Evolutionary conservation across 495 filamentous ascomycete species (phyloP).

Genomic region (Annulohypoxylon stygium): DNA sequence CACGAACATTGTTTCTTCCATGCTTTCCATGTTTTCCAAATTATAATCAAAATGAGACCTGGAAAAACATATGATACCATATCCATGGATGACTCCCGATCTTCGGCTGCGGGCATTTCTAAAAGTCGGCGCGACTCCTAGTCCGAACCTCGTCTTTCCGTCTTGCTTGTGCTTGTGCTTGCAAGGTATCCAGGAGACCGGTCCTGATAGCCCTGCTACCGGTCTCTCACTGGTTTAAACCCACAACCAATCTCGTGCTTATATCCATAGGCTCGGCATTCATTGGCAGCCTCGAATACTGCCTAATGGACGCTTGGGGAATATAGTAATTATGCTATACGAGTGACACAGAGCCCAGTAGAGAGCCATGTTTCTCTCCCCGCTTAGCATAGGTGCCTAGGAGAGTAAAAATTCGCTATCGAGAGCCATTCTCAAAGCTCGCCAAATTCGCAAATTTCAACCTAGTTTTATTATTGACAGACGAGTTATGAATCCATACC

Average conservation of each 20-base stretch:
- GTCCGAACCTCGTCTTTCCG: conserved; percentile 28
- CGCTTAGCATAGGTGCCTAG: conserved; percentile 5
- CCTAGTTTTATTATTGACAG: conserved; percentile 31
- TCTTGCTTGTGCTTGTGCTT: conserved; percentile 8
- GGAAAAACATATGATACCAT: conserved; percentile 18
- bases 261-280: conserved; percentile 2
- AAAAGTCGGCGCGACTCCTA: conserved; percentile 34
- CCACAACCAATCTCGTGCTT: conserved; percentile 40
- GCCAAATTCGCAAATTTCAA: conserved; percentile 39
- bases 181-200: conserved; percentile 25
- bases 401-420: conserved; percentile 35
- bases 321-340: conserved; percentile 40
- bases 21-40: conserved; percentile 22
- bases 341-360: conserved; percentile 24
- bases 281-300: conserved; percentile 30
- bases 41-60: conserved; percentile 16
- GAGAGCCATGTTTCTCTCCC: conserved; percentile 19
- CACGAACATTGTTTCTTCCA: conserved; percentile 17
- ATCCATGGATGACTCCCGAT: not conserved
- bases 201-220: conserved; percentile 28
- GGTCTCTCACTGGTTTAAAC: conserved; percentile 35
- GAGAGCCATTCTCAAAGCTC: conserved; percentile 27
- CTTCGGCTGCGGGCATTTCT: conserved; percentile 29
- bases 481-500: conserved; percentile 27
- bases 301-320: conserved; percentile 34